Evolutionary conservation across 306 rosid species (phyloP).

Genomic region (Luffa acutangula): DNA sequence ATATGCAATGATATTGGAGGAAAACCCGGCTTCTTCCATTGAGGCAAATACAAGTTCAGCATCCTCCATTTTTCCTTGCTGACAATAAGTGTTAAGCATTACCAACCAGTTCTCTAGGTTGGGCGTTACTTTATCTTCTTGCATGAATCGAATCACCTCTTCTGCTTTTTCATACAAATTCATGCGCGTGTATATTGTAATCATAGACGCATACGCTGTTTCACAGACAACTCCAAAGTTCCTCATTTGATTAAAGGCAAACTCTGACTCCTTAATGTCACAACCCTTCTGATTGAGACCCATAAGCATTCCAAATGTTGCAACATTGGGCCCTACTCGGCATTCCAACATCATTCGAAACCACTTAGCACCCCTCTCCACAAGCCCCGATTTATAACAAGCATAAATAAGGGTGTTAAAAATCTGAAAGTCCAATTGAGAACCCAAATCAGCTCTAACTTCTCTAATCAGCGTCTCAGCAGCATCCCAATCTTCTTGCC

Average conservation of each 20-base stretch:
- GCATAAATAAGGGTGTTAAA: slow-evolving; percentile 65
- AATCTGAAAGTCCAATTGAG: slow-evolving; percentile 38
- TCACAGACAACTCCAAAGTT: slow-evolving; percentile 38
- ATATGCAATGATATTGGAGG: slow-evolving; percentile 53
- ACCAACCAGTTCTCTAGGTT: slow-evolving; percentile 75
- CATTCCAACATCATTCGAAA: slow-evolving; percentile 52
- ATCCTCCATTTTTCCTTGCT: slow-evolving; percentile 64
- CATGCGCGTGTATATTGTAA: slow-evolving; percentile 59
- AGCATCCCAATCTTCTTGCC: slow-evolving; percentile 50
- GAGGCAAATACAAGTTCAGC: slow-evolving; percentile 45
- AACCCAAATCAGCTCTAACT: slow-evolving; percentile 28
- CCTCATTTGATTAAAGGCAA: slow-evolving; percentile 51
- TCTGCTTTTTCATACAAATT: slow-evolving; percentile 58
- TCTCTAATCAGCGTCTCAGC: slow-evolving; percentile 43
- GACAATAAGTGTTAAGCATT: slow-evolving; percentile 56
- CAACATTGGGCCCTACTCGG: slow-evolving; percentile 47
- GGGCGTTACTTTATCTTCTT: slow-evolving; percentile 27
- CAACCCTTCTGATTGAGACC: slow-evolving; percentile 57
- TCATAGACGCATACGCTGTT: slow-evolving; percentile 67
- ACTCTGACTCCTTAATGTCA: slow-evolving; percentile 66
- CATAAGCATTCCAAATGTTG: slow-evolving; percentile 81
- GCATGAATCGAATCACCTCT: slow-evolving; percentile 38
- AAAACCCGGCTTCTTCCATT: slow-evolving; percentile 54
- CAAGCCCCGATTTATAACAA: slow-evolving; percentile 37
- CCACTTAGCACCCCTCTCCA: slow-evolving; percentile 47